Evolutionary conservation across 768 basidiomycete species (phyloP).

Genomic region (Suillus fuscotomentosus): DNA sequence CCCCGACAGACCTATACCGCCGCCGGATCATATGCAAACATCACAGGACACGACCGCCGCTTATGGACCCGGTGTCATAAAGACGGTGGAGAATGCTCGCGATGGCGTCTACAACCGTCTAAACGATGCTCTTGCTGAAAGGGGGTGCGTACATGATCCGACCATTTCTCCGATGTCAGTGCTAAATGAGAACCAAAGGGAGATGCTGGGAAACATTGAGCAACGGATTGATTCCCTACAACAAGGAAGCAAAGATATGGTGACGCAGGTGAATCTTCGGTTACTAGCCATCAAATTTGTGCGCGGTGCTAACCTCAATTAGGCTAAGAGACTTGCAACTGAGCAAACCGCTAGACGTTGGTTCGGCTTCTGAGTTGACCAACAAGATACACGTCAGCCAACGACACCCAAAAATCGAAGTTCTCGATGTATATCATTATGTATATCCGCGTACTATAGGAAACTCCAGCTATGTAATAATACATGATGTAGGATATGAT

Average conservation of each 20-base stretch:
- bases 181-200: slow-evolving; percentile 33
- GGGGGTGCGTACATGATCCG: slow-evolving; percentile 47
- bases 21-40: slow-evolving; percentile 10
- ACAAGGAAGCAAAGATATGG: slow-evolving; percentile 65
- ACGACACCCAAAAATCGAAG: background rate
- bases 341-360: slow-evolving; percentile 64
- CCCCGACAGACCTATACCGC: slow-evolving; percentile 55
- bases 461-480: background rate
- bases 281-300: too few relatives aligned
- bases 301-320: background rate
- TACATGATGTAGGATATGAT: background rate
- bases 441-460: background rate
- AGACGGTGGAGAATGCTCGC: slow-evolving; percentile 37
- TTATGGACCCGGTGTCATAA: slow-evolving; percentile 20
- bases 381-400: background rate
- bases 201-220: slow-evolving; percentile 59
- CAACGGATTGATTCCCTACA: slow-evolving; percentile 64
- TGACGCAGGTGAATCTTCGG: slow-evolving; percentile 45
- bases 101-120: slow-evolving; percentile 44
- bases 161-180: background rate
- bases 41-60: slow-evolving; percentile 20
- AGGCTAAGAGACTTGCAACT: slow-evolving; percentile 65
- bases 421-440: background rate
- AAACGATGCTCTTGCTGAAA: slow-evolving; percentile 55
- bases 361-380: slow-evolving; percentile 50